These are phyloP conservation scores for Calonectria montana DNA, from an alignment of 2,329 filamentous ascomycete species.

Conservation along the genomic window DNA sequence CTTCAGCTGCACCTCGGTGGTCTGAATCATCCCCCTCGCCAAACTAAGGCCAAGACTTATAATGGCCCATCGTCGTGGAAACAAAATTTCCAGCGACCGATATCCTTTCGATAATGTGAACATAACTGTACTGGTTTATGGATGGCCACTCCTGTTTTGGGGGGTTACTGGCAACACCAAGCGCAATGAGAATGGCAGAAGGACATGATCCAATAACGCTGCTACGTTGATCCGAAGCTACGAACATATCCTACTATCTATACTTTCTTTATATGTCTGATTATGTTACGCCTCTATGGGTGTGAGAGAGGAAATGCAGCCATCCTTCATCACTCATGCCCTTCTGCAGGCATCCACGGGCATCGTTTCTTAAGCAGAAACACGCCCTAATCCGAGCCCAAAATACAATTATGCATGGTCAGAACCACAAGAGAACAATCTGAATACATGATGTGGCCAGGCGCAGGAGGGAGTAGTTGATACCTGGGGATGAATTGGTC, in stretches of 20 bases:
- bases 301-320: background rate
- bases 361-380: background rate
- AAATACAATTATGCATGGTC: background rate
- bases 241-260: background rate
- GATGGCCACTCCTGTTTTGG: background rate
- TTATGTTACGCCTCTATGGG: background rate
- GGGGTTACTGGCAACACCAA: background rate
- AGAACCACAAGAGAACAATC: background rate
- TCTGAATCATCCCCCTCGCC: conserved; percentile 6
- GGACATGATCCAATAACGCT: background rate
- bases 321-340: background rate
- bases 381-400: background rate
- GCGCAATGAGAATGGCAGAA: background rate
- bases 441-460: background rate
- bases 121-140: background rate
- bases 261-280: background rate
- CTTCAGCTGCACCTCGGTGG: conserved; percentile 36
- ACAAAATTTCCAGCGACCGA: background rate
- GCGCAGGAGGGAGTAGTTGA: background rate
- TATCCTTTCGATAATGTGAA: background rate
- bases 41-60: background rate
- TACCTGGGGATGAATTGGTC: background rate
- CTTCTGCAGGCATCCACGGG: background rate
- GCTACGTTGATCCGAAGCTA: background rate
- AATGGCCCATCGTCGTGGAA: background rate